A percentile compares a stretch with the other conserved stretches of the same genome.
Evolutionary conservation across 148 eudicot genomes (phyloP).

Genomic region (Rhododendron ovatum): DNA sequence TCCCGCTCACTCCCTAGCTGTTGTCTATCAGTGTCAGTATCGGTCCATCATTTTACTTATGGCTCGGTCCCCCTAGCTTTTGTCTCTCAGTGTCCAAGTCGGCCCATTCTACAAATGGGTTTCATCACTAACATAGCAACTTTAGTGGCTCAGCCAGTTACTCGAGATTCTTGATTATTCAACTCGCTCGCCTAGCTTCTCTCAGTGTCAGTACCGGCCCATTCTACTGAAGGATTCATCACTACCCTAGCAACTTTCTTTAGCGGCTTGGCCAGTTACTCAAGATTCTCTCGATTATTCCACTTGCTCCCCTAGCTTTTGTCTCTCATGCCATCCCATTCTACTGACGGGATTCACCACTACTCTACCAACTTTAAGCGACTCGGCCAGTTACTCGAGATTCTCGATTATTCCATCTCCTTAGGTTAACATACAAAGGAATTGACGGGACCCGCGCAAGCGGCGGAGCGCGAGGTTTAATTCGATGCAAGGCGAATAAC

Average conservation of each 20-base stretch:
- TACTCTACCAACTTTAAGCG: not conserved
- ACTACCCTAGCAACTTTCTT: not conserved
- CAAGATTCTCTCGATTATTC: not conserved
- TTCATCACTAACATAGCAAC: no score
- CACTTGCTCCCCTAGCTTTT: not conserved
- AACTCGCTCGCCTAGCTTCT: no score
- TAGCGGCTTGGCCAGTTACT: not conserved
- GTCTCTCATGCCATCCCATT: not conserved
- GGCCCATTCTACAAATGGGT: no score
- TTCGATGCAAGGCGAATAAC: not conserved
- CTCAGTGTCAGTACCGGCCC: not conserved
- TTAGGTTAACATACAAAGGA: not conserved
- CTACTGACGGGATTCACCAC: not conserved
- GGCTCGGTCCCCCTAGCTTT: no score
- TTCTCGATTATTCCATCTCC: not conserved
- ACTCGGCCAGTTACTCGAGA: not conserved
- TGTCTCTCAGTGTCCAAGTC: no score
- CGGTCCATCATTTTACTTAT: no score
- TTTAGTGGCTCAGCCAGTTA: no score
- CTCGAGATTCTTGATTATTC: no score
- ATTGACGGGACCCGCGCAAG: not conserved
- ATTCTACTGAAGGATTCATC: not conserved
- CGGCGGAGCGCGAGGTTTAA: not conserved
- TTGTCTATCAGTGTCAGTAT: not conserved
- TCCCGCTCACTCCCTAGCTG: not conserved